Evolutionary conservation across 495 filamentous ascomycete species (phyloP).

Genomic region (Lasiosphaeria ovina): DNA sequence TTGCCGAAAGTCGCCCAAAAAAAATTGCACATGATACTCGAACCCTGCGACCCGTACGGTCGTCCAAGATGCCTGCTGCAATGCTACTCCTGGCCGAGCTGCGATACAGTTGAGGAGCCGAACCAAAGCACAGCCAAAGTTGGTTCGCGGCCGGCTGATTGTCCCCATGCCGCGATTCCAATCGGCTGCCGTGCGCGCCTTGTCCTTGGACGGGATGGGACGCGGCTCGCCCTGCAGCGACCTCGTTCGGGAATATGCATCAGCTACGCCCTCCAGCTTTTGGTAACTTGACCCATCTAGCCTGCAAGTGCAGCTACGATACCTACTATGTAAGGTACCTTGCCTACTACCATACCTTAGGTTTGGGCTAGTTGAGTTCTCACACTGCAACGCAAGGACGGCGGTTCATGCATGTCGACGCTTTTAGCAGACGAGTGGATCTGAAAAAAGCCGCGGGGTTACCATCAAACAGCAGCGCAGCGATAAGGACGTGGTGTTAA

Average conservation of each 20-base stretch:
- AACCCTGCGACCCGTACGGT: constrained; percentile 27
- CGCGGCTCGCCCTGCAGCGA: not conserved
- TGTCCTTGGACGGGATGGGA: not conserved
- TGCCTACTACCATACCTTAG: no score
- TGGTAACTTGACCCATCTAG: no score
- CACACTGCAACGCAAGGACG: not conserved
- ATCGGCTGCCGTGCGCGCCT: not conserved
- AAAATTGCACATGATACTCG: constrained; percentile 29
- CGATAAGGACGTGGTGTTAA: no score
- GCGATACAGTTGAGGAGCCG: constrained; percentile 16
- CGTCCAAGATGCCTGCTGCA: constrained; percentile 20
- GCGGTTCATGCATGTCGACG: constrained; percentile 19
- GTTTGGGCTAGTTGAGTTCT: no score
- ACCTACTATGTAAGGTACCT: no score
- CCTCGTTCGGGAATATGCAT: constrained; percentile 18
- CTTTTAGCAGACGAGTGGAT: not conserved
- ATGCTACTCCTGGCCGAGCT: constrained; percentile 4
- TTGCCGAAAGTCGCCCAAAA: constrained; percentile 2
- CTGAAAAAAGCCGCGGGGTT: not conserved
- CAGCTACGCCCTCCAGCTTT: constrained; percentile 10
- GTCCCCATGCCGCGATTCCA: not conserved
- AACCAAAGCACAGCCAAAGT: constrained; percentile 20
- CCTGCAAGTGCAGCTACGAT: no score
- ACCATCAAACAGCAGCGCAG: not conserved
- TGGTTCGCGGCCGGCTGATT: constrained; percentile 23